A percentile compares a stretch with the other conserved stretches of the same genome.
These are phyloP conservation scores for Epichloe festucae DNA, from an alignment of 2,329 filamentous ascomycete species.

Conservation along the genomic window DNA sequence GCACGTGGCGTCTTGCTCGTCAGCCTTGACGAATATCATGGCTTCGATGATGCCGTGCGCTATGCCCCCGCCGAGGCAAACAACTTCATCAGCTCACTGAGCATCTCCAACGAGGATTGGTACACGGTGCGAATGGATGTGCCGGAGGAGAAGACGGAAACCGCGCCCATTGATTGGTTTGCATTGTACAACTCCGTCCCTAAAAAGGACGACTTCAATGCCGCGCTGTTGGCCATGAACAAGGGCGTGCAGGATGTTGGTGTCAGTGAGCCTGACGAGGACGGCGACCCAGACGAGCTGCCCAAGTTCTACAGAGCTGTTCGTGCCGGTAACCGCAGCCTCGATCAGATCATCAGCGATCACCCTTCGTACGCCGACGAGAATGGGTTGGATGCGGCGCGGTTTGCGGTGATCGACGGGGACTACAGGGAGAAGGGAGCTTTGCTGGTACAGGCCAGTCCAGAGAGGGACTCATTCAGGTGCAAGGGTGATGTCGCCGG, in stretches of 20 bases:
- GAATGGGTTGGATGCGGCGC: neutral
- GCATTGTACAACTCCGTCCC: neutral
- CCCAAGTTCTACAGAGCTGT: neutral
- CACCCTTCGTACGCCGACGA: neutral
- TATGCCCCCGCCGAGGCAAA: neutral
- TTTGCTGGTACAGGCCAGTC: neutral
- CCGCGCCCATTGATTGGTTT: neutral
- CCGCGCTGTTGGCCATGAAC: constrained; percentile 1
- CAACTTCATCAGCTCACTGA: neutral
- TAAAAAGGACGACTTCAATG: neutral
- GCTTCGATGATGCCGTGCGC: constrained; percentile 3
- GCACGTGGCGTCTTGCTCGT: constrained; percentile 1
- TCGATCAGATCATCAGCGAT: neutral
- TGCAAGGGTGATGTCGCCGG: constrained; percentile 2
- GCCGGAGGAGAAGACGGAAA: neutral
- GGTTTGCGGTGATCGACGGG: constrained; percentile 1
- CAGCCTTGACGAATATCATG: constrained; percentile 4
- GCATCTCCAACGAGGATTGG: constrained; percentile 3
- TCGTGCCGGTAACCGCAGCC: neutral
- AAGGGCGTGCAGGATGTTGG: neutral
- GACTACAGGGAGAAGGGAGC: neutral
- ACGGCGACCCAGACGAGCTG: neutral
- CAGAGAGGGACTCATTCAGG: constrained; percentile 1
- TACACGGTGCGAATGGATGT: neutral
- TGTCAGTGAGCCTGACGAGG: neutral